Base-by-base conservation (phyloP, 495 filamentous ascomycete genomes). In the Aspergillus sclerotiicarbonarius region DNA sequence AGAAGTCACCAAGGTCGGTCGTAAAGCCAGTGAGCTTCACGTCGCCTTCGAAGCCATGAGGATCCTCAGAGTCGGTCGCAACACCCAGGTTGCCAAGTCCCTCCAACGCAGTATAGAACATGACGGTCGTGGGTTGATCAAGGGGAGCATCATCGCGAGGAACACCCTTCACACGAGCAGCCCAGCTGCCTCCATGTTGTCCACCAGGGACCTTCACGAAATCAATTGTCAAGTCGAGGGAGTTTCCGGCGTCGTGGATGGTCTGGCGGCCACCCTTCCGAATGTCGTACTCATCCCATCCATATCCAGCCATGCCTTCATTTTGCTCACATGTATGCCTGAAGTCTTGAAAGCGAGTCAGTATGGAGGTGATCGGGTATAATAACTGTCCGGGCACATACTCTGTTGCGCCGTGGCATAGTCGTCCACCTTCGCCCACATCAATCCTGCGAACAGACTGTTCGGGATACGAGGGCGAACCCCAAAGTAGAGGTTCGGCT, bases 251-350 rank as follows among this genome's bases (percentile, higher is more conserved):
- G 66, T 98, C 94, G 64, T 91, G 89, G 54, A 98, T 92, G 18
- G 88, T 89, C 76, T 98, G 90, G 20, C 87, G 78, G 48, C 94
- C 94, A 62, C 94, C 94, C 44, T 80, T 86, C 49, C 94, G 81
- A 19, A 90, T 85, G 70, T 98, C 94, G 73, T 95, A 98, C 65
- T 94, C 79, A 61, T 98, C 93, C 94, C 94, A 98, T 58, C 93
- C 94, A 69, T 98, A 98, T 35, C 94, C 92, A 43, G 85, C 86
- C 88, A 98, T 96, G 57, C 87, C 89, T 67, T 96, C 91, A 68
- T 92, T 81, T 71, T 98, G 94, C 68, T 98, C 94, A 73, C 94
- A 98, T 0, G 95, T 96, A 70, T 98, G 89, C 58, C 94, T 87
- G 62, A 97, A 85, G 67, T 85, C 92, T 96, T 73, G 4, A 21